Evolutionary conservation across 805 yeast species (phyloP), one percentile per base, ranked within the genome.

Genomic region (Wickerhamomyces tratensis): DNA sequence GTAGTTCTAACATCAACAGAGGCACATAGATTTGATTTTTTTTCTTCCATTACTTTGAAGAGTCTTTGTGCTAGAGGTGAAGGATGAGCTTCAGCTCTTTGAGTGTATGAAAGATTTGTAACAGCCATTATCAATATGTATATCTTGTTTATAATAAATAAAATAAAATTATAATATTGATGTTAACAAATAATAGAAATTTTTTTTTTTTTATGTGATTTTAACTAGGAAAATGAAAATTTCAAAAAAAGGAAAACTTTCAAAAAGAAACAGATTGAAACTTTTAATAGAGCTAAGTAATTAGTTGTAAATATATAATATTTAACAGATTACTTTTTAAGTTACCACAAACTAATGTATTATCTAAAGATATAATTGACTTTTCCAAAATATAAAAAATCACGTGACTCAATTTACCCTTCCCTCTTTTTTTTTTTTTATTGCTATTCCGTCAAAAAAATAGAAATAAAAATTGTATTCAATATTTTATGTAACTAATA

Each of bases 21-120:
- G 10, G 97, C 97, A 69, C 98, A 93, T 44, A 93, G 71, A 54
- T 91, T 93, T 41, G 96, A 75, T 62, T 87, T 69, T 63, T 93
- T 93, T 38, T 64, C 59, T 41, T 80, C 86, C 84, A 91, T 87
- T 34, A 89, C 71, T 14, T 63, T 62, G 46, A 93, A 69, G 27
- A 93, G 73, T 47, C 85, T 76, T 41, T 75, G 64, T 2, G 96
- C 98, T 27, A 93, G 81, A 3, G 89, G 82, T 14, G 95, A 82
- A 0, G 77, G 64, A 56, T 88, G 96, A 6, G 60, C 51, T 11
- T 61, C 68, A 4, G 95, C 93, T 63, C 98, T 77, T 44, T 73
- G 68, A 14, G 77, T 64, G 61, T 86, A 91, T 3, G 85, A 54
- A 38, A 53, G 42, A 7, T 50, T 54, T 6, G 63, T 49, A 26